A percentile compares a stretch with the other conserved stretches of the same genome.
These are phyloP conservation scores for Tuber magnatum DNA, from an alignment of 495 filamentous ascomycete species.

Conservation along the genomic window DNA sequence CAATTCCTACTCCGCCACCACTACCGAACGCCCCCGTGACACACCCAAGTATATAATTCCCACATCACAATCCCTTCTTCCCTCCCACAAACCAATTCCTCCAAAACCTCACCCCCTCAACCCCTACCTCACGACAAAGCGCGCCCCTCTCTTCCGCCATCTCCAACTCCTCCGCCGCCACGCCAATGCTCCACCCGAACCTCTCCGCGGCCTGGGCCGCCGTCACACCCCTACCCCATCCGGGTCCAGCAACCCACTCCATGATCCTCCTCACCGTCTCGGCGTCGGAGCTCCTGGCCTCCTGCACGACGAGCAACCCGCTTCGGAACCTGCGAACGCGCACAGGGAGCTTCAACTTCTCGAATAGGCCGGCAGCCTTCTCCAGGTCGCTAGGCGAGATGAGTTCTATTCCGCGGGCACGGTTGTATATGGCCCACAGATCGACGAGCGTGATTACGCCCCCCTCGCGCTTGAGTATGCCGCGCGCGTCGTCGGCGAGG, in stretches of 20 bases:
- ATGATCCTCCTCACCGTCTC: conserved; percentile 72
- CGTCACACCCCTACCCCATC: conserved; percentile 71
- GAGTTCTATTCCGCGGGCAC: conserved; percentile 89
- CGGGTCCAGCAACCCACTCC: conserved; percentile 53
- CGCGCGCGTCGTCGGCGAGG: conserved; percentile 78
- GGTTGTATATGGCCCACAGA: conserved; percentile 94
- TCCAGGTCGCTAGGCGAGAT: conserved; percentile 88
- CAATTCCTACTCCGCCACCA: not conserved
- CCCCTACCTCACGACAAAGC: conserved; percentile 72
- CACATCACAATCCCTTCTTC: not conserved
- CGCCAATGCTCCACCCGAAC: conserved; percentile 98
- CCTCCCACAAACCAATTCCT: conserved; percentile 50
- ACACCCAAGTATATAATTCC: not conserved
- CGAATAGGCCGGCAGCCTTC: conserved; percentile 80
- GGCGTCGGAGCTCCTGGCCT: conserved; percentile 80
- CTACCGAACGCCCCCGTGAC: not conserved
- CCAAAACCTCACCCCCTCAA: conserved; percentile 79
- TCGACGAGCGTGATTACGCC: conserved; percentile 94
- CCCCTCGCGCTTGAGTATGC: conserved; percentile 73
- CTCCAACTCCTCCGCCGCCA: conserved; percentile 88
- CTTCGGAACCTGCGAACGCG: conserved; percentile 82
- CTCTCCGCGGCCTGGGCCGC: conserved; percentile 80
- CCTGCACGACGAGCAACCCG: conserved; percentile 85
- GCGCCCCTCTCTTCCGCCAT: conserved; percentile 89
- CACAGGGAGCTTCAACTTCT: conserved; percentile 78